Evolutionary conservation across 2,329 filamentous ascomycete species (phyloP), one percentile per base, ranked within the genome.

Genomic region (Sclerotinia minor): DNA sequence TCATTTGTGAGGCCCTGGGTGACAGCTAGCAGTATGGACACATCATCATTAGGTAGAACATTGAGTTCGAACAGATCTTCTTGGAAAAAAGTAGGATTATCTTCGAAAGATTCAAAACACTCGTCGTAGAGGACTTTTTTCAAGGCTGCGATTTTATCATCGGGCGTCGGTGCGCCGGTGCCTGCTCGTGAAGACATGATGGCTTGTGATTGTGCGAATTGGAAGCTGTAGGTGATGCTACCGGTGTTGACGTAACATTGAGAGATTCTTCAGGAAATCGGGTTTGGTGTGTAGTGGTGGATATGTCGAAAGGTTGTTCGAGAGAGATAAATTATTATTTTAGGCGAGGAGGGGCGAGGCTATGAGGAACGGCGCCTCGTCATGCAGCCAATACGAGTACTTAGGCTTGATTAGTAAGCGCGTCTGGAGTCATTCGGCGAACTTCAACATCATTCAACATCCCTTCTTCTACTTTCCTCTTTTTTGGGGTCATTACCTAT

Each of bases 1-100:
- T 89, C 86, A 73, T 87, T 81, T 69, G 83, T 83, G 64, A 89
- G 81, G 45, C 78, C 80, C 77, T 88, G 85, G 52, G 88, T 81
- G 21, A 87, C 83, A 66, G 80, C 79, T 67, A 87, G 77, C 29
- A 89, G 82, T 58, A 84, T 80, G 74, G 81, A 77, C 70, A 86
- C 77, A 75, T 88, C 83, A 69, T 83, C 80, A 61, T 84, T 82
- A 6, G 86, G 85, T 60, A 89, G 83, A 70, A 89, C 81, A 68
- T 83, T 81, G 68, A 88, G 80, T 35, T 81, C 82, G 68, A 86
- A 78, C 50, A 89, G 79, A 72, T 88, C 85, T 47, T 83, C 80
- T 75, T 89, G 87, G 17, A 81, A 83, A 77, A 88, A 88, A 63
- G 85, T 71, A 7, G 70, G 69, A 19, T 73, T 69, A 4, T 74